Conservation (phyloP, 2,329 filamentous ascomycete species). For the Drechslerella dactyloides region DNA sequence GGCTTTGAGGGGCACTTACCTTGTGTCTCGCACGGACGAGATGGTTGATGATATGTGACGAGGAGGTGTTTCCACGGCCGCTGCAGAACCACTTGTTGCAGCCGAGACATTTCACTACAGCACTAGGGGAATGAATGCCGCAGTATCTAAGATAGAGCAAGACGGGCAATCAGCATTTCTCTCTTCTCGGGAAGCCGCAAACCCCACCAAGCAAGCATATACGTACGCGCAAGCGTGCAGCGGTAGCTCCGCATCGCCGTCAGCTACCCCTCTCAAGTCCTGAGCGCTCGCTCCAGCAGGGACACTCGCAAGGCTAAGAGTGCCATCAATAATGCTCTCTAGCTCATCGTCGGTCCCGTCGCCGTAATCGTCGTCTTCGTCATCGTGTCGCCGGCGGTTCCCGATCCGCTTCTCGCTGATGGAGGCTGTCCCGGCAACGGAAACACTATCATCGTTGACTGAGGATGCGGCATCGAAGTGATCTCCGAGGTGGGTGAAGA, state of each 20-base stretch:
- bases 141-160: constrained; percentile 71
- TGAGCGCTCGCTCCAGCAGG: constrained; percentile 72
- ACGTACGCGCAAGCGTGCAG: constrained; percentile 94
- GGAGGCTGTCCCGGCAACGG: constrained; percentile 61
- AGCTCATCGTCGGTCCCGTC: constrained; percentile 67
- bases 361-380: constrained; percentile 83
- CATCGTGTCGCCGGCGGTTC: constrained; percentile 73
- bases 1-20: constrained; percentile 26
- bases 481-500: constrained; percentile 46
- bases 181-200: constrained; percentile 1
- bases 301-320: constrained; percentile 77
- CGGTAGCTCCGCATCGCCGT: constrained; percentile 81
- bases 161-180: constrained; percentile 12
- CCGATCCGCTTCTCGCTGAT: constrained; percentile 54
- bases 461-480: constrained; percentile 54
- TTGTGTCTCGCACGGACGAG: constrained; percentile 96
- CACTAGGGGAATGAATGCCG: constrained; percentile 93
- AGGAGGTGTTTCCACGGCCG: constrained; percentile 92
- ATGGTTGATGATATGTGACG: constrained; percentile 97
- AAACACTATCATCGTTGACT: constrained; percentile 66
- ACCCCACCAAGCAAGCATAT: constrained; percentile 35
- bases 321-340: constrained; percentile 55
- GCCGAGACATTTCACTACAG: constrained; percentile 91
- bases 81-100: constrained; percentile 99
- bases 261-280: constrained; percentile 57